These are phyloP conservation scores for Aspergillus pseudoviridinutans DNA, from an alignment of 2,329 filamentous ascomycete species.

Conservation along the genomic window DNA sequence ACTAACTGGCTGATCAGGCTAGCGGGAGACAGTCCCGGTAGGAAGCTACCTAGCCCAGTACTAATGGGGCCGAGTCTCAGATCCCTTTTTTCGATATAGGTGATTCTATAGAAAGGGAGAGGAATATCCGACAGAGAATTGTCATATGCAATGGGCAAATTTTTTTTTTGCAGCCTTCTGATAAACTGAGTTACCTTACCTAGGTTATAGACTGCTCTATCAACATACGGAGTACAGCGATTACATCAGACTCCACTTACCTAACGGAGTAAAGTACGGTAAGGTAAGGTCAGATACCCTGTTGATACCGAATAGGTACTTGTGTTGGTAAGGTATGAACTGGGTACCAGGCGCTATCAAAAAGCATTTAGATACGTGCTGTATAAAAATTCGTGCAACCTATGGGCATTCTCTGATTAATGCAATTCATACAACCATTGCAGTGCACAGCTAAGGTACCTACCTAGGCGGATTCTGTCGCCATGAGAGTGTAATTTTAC, in stretches of 20 bases:
- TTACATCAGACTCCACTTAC: background rate
- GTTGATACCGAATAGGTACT: background rate
- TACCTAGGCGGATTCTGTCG: background rate
- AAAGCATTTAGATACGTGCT: too few species aligned
- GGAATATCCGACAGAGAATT: too few species aligned
- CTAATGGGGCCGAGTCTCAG: background rate
- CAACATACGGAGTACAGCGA: background rate
- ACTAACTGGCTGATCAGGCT: slow-evolving; percentile 1
- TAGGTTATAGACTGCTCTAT: background rate
- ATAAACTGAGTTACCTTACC: background rate
- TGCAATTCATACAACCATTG: background rate
- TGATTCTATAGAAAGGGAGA: background rate
- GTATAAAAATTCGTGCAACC: background rate
- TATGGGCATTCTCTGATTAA: background rate
- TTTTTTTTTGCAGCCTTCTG: background rate
- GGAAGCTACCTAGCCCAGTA: background rate
- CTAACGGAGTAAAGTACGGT: background rate
- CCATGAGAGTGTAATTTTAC: background rate
- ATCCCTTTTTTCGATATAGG: background rate
- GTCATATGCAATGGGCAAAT: background rate
- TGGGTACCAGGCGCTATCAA: background rate
- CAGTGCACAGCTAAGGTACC: background rate
- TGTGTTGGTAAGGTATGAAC: background rate
- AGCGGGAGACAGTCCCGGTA: background rate
- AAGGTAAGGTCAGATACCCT: background rate